phyloP scores from a whole-genome alignment of 805 yeast species.

The Sugiyamaella marilandica region DNA sequence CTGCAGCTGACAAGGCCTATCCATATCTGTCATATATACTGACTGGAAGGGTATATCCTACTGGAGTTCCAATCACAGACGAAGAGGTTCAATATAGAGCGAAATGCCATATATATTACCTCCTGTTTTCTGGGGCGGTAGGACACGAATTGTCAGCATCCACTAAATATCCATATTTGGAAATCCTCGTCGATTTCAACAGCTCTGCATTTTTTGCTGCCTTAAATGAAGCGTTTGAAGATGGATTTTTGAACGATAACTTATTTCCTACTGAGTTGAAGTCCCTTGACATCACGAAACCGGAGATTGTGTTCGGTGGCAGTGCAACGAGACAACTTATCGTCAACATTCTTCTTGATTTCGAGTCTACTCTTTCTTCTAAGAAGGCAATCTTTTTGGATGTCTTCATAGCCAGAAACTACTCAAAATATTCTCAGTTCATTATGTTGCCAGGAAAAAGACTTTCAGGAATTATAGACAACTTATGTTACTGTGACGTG shows the following conservation, averaged over 20 bases:
- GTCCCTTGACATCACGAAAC: conserved; percentile 9
- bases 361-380: conserved; percentile 20
- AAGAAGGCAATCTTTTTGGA: conserved; percentile 32
- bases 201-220: conserved; percentile 59
- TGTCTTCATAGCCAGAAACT: conserved; percentile 72
- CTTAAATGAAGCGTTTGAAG: conserved; percentile 81
- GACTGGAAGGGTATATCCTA: conserved; percentile 79
- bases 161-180: conserved; percentile 60
- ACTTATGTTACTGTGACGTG: conserved; percentile 40
- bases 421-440: conserved; percentile 82
- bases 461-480: conserved; percentile 44
- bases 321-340: conserved; percentile 69
- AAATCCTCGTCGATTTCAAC: conserved; percentile 48
- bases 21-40: conserved; percentile 64
- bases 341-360: conserved; percentile 63
- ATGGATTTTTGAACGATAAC: conserved; percentile 59
- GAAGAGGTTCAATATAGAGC: conserved; percentile 36
- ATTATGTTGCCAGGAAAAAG: conserved; percentile 62
- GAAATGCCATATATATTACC: conserved; percentile 48
- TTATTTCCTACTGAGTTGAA: conserved; percentile 23
- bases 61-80: conserved; percentile 45
- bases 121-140: conserved; percentile 51
- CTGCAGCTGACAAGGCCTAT: conserved; percentile 37
- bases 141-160: not conserved
- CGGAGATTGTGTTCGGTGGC: conserved; percentile 25